Percentiles rank a stretch among this genome's conserved stretches.
phyloP scores from a whole-genome alignment of 495 filamentous ascomycete species.

The Neurospora sp. region DNA sequence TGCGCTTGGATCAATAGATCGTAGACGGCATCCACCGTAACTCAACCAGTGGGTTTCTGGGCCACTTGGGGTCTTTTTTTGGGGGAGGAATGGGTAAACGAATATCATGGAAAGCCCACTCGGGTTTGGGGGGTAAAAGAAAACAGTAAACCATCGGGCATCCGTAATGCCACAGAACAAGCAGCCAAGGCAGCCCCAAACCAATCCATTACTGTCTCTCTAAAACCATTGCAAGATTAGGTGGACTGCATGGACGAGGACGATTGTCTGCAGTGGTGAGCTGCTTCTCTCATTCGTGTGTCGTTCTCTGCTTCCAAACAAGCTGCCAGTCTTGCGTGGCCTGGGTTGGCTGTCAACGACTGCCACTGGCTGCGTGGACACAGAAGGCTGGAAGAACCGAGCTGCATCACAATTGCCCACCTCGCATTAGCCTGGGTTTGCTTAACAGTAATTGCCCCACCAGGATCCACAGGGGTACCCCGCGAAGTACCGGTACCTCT shows the following conservation, averaged over 20 bases:
- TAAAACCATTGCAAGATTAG: neutral
- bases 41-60: neutral
- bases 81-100: neutral
- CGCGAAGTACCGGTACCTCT: slow-evolving; percentile 24
- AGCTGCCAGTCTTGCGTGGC: neutral
- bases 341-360: neutral
- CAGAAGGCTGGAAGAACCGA: neutral
- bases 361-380: neutral
- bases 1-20: neutral
- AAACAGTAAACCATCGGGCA: neutral
- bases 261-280: neutral
- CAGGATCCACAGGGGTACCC: slow-evolving; percentile 2
- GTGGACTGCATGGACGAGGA: neutral
- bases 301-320: neutral
- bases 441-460: neutral
- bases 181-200: neutral
- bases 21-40: neutral
- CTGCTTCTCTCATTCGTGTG: neutral
- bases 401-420: neutral
- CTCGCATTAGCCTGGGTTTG: slow-evolving; percentile 1
- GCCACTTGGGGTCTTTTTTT: neutral
- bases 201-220: neutral
- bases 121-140: neutral
- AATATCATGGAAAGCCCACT: neutral
- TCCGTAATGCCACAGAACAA: neutral